Base-by-base conservation (phyloP, 225 moss, liverwort and hornwort species). In the Thuidium tamariscinum region DNA sequence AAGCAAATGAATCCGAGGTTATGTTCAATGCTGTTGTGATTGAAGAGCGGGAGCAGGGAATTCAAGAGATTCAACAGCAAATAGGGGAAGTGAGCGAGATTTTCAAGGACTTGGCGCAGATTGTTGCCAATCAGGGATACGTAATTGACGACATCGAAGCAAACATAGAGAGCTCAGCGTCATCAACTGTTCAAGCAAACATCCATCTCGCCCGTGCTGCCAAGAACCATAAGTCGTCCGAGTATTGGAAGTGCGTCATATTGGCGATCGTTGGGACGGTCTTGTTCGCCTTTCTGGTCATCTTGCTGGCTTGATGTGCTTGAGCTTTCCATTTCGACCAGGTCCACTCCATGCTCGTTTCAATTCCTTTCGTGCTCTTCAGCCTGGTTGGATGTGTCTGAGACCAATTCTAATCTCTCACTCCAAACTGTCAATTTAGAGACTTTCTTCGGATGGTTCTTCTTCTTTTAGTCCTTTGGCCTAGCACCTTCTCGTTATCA, bases 11-110 rank as follows among this genome's bases (percentile, higher is more conserved):
- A 72, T 85, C 86, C 49, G 91, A 90, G 75, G 88, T 83, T 42
- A 74, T 91, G 77, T 89, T 90, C 82, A 96, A 98, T 86, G 90
- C 93, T 81, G 94, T 91, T 83, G 93, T 95, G 59, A 98, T 98
- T 86, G 98, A 98, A 78, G 98, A 98, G 90, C 90, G 97, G 88
- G 95, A 98, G 59, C 95, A 95, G 90, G 97, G 97, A 22, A 98
- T 98, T 52, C 95, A 95, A 79, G 98, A 96, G 90, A 98, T 98
- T 77, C 96, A 96, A 77, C 97, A 98, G 88, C 98, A 98, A 91
- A 98, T 96, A 89, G 96, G 95, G 76, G 97, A 97, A 86, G 97
- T 98, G 84, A 96, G 95, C 83, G 97, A 98, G 91, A 98, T 98
- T 83, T 98, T 98, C 70, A 98, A 97, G 89, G 98, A 98, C 87